Evolutionary conservation across 345 rosid species (phyloP), one percentile per base, ranked within the genome.

Genomic region (Arabidopsis arenosa): DNA sequence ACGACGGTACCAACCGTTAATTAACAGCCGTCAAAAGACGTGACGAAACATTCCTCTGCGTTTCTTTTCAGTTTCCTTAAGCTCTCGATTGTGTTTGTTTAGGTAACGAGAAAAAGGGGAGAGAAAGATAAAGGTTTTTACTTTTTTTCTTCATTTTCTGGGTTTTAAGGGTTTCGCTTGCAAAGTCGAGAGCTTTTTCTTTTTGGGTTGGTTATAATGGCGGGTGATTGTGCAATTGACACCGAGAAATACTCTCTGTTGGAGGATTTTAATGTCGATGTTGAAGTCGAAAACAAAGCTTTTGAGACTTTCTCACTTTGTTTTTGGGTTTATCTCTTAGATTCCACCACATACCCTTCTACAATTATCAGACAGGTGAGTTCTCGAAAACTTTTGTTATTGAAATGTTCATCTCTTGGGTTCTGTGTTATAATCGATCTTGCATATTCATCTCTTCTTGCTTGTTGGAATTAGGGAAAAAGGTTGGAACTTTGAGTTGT

Each of bases 271-370:
- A 74, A 74, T 41, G 70, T 81, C 52, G 84, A 83, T 68, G 68
- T 84, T 49, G 86, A 83, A 66, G 81, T 75, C 40, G 73, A 72
- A 44, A 78, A 78, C 37, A 68, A 79, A 52, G 78, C 76, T 36
- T 84, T 73, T 49, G 80, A 72, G 66, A 62, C 81, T 67, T 84
- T 88, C 75, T 78, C 66, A 61, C 80, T 91, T 45, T 86, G 87
- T 73, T 89, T 84, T 69, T 91, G 93, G 97, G 78, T 85, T 81
- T 91, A 83, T 77, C 86, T 91, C 70, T 75, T 86, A 69, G 75
- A 82, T 74, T 76, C 85, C 79, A 55, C 86, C 17, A 49, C 84
- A 13, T 85, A 81, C 78, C 91, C 90, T 35, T 73, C 82, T 10
- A 74, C 88, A 39, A 77, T 87, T 61, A 75, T 88, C 68, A 72